A percentile compares a stretch with the other conserved stretches of the same genome.
phyloP scores from a whole-genome alignment of 2,329 filamentous ascomycete genomes.

The Ascosphaera aggregata region DNA sequence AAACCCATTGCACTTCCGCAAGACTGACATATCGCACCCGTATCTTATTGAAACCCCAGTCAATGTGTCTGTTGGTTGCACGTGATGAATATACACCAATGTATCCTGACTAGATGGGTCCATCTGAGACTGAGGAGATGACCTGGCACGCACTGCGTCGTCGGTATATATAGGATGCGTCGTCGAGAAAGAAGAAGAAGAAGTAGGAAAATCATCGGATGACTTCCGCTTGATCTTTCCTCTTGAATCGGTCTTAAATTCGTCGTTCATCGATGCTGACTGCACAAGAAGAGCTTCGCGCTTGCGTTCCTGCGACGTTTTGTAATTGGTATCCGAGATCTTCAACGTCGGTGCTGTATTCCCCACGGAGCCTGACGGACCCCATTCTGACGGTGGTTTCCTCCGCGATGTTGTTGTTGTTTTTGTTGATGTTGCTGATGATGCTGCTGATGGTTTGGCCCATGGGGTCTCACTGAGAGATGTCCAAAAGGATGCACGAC shows the following conservation, averaged over 20 bases:
- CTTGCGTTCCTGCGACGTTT: slow-evolving; percentile 8
- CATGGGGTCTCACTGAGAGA: too few species aligned
- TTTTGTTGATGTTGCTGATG: slow-evolving; percentile 3
- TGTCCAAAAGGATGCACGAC: too few species aligned
- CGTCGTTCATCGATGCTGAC: slow-evolving; percentile 10
- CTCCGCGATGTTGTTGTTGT: slow-evolving; percentile 5
- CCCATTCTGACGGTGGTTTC: slow-evolving; percentile 14
- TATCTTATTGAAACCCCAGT: slow-evolving; percentile 81
- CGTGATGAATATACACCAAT: slow-evolving; percentile 74
- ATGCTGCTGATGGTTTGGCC: too few species aligned
- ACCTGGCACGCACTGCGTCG: neutral
- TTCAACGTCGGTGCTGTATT: neutral
- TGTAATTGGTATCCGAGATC: neutral
- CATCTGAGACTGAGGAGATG: slow-evolving; percentile 3
- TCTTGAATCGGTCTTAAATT: slow-evolving; percentile 13
- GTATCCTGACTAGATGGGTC: slow-evolving; percentile 47
- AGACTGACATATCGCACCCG: slow-evolving; percentile 58
- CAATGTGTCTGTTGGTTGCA: slow-evolving; percentile 63
- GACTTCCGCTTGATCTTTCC: slow-evolving; percentile 23
- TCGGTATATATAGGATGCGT: too few species aligned
- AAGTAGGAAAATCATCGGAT: slow-evolving; percentile 16
- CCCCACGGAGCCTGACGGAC: slow-evolving; percentile 9
- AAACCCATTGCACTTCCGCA: slow-evolving; percentile 73
- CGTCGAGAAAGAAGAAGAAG: slow-evolving; percentile 3
- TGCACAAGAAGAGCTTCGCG: slow-evolving; percentile 22